Evolutionary conservation across 108 stramenopile genomes (phyloP).

Genomic region (Stephanodiscus triporus): DNA sequence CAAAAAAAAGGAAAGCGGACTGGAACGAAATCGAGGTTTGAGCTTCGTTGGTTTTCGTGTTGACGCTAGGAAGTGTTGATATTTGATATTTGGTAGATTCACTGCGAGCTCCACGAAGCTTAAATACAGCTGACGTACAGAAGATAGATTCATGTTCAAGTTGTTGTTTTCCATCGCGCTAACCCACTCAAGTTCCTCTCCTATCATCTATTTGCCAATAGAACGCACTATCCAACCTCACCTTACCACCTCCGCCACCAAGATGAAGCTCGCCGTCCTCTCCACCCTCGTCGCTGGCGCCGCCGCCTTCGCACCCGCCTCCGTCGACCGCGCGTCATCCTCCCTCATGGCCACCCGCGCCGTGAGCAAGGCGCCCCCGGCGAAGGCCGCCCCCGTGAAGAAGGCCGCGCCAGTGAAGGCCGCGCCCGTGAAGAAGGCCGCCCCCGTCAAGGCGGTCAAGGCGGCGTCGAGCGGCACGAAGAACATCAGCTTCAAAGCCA

Average conservation of each 20-base stretch:
- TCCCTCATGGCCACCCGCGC: conserved; percentile 35
- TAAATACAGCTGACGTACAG: background rate
- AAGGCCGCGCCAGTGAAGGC: conserved; percentile 10
- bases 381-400: conserved; percentile 10
- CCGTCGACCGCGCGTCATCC: conserved; percentile 18
- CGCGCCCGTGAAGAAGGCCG: background rate
- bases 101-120: background rate
- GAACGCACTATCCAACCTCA: background rate
- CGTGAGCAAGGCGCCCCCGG: conserved; percentile 16
- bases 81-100: background rate
- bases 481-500: background rate
- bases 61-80: background rate
- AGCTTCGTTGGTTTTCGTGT: background rate
- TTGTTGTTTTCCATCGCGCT: background rate
- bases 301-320: conserved; percentile 64
- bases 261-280: conserved; percentile 82
- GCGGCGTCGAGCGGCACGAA: background rate
- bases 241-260: conserved; percentile 11
- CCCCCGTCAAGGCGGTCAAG: background rate
- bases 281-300: conserved; percentile 63
- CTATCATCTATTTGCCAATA: background rate
- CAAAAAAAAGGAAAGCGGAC: no score
- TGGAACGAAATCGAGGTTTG: no score
- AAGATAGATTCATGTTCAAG: background rate
- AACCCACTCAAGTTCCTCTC: background rate